Conservation (phyloP, 2,329 filamentous ascomycete genomes). For the Fusarium sp. region DNA sequence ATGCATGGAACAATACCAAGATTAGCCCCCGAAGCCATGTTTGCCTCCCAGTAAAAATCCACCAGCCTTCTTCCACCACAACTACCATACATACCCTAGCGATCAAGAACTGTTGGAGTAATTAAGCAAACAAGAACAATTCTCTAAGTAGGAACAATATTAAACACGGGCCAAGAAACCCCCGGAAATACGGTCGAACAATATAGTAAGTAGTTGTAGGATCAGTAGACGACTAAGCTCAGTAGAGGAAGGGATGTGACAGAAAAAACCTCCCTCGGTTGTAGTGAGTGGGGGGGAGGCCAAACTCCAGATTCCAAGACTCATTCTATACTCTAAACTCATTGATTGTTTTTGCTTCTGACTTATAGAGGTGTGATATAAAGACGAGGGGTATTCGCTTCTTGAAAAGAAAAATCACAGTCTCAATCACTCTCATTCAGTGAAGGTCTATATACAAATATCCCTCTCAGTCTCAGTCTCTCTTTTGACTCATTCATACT, state of each 20-base stretch:
- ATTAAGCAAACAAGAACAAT: background rate
- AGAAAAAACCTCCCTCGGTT: background rate
- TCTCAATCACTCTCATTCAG: background rate
- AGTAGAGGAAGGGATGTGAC: background rate
- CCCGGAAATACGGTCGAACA: constrained; percentile 4
- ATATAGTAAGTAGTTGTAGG: background rate
- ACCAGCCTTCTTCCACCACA: background rate
- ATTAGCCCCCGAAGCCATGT: constrained; percentile 12
- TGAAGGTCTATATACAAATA: background rate
- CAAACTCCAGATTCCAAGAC: constrained; percentile 1
- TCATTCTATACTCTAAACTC: background rate
- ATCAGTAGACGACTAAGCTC: constrained; percentile 2
- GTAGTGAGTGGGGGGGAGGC: background rate
- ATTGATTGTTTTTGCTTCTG: background rate
- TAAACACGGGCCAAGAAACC: background rate
- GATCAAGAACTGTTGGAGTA: background rate
- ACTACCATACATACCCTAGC: background rate
- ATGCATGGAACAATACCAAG: constrained; percentile 15
- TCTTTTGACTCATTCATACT: background rate
- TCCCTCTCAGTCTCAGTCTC: background rate
- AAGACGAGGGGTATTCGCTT: background rate
- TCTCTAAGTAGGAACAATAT: constrained; percentile 13
- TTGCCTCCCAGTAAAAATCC: constrained; percentile 3
- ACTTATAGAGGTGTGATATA: background rate
- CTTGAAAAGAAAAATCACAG: background rate